Base-by-base conservation (phyloP, 2,329 filamentous ascomycete species). In the Moelleriella libera region DNA sequence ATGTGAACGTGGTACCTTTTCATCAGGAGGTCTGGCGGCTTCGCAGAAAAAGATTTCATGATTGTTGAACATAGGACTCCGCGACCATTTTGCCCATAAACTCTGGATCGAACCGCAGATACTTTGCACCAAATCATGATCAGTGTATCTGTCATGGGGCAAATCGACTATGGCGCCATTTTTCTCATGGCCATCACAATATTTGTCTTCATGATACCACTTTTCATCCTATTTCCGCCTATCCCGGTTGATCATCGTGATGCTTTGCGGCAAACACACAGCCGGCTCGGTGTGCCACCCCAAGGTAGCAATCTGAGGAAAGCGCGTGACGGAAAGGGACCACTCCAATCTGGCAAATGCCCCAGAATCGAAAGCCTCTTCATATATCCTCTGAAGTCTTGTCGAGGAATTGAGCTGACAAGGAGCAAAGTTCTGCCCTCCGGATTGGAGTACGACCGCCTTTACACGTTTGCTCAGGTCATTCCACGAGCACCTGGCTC, bases 381-480 rank as follows among this genome's bases (percentile, higher is more conserved):
- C 66, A 75, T 88, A 50, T 90, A 92, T 62, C 88, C 89, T 1
- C 67, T 95, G 61, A 90, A 94, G 66, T 87, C 84, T 48, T 94
- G 88, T 61, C 71, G 69, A 48, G 85, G 83, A 30, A 79, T 94
- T 47, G 86, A 92, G 64, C 64, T 95, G 44, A 66, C 75, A 46
- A 67, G 72, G 51, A 77, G 76, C 50, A 74, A 77, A 47, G 72
- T 92, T 12, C 65, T 86, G 43, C 68, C 77, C 5, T 78, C 77
- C 2, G 88, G 88, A 2, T 71, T 94, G 48, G 76, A 83, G 60
- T 85, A 83, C 62, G 88, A 96, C 64, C 78, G 88, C 5, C 76
- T 90, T 54, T 94, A 88, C 68, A 83, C 80, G 44, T 86, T 96
- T 60, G 88, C 85, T 2, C 83, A 89, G 62, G 68, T 52, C 41